Evolutionary conservation across 345 rosid genomes (phyloP).

Genomic region (Erucastrum elatum): DNA sequence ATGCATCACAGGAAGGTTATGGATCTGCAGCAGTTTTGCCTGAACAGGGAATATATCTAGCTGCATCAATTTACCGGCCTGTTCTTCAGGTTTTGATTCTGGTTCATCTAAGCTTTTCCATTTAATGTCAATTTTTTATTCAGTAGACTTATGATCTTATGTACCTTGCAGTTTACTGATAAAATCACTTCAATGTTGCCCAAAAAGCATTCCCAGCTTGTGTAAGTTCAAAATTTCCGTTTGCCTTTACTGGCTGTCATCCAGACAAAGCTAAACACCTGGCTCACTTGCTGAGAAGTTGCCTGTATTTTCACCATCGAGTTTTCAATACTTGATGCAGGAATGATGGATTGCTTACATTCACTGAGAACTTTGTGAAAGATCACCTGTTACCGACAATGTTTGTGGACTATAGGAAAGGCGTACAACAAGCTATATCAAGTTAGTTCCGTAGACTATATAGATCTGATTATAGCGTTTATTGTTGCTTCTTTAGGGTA

Average conservation of each 20-base stretch:
- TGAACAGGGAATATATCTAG: constrained; percentile 98
- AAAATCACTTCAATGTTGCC: constrained; percentile 89
- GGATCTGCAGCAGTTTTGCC: constrained; percentile 97
- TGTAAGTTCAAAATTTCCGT: constrained; percentile 55
- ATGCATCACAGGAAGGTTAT: constrained; percentile 87
- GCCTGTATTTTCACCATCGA: constrained; percentile 1
- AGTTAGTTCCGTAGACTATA: constrained; percentile 54
- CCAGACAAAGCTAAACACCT: constrained; percentile 15
- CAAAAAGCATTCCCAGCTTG: constrained; percentile 77
- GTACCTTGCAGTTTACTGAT: constrained; percentile 84
- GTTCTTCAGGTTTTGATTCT: constrained; percentile 77
- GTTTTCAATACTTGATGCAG: constrained; percentile 43
- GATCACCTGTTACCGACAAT: constrained; percentile 95
- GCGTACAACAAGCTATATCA: constrained; percentile 99
- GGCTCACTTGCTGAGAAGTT: constrained; percentile 1
- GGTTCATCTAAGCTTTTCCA: constrained; percentile 27
- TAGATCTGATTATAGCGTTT: constrained; percentile 22
- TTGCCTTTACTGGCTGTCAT: constrained; percentile 9
- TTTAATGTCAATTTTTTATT: constrained; percentile 12
- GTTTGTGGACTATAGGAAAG: constrained; percentile 97
- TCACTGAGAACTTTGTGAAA: constrained; percentile 95
- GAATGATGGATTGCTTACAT: constrained; percentile 92
- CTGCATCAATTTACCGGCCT: constrained; percentile 92
- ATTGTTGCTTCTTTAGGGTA: constrained; percentile 23
- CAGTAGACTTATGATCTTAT: constrained; percentile 31